Conservation (phyloP, 805 yeast species). For the Ogataea nonfermentans region DNA sequence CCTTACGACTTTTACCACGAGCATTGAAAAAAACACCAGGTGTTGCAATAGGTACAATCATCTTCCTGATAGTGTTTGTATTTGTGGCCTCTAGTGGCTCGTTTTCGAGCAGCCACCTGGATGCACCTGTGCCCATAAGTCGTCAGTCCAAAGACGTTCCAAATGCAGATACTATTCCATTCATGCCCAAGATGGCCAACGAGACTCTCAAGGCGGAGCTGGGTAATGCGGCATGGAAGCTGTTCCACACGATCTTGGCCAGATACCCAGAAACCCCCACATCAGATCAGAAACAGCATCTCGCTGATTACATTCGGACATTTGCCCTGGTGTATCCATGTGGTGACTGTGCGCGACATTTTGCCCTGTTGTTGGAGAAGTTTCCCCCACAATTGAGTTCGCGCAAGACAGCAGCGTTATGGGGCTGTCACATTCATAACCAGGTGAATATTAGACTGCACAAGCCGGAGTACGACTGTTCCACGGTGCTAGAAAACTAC, state of each 20-base stretch:
- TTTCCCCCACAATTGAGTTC: constrained; percentile 83
- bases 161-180: constrained; percentile 30
- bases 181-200: constrained; percentile 95
- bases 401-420: constrained; percentile 78
- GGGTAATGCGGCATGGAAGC: constrained; percentile 89
- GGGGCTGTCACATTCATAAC: constrained; percentile 96
- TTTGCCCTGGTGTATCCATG: constrained; percentile 96
- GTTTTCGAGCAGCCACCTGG: constrained; percentile 19
- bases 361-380: constrained; percentile 61
- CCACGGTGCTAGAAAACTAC: constrained; percentile 80
- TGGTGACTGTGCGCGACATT: constrained; percentile 95
- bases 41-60: constrained; percentile 18
- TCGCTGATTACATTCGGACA: constrained; percentile 60
- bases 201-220: constrained; percentile 65
- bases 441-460: constrained; percentile 71
- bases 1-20: constrained; percentile 11
- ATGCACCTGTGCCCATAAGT: constrained; percentile 24
- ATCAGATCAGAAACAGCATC: constrained; percentile 56
- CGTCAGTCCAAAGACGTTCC: not conserved
- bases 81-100: constrained; percentile 21
- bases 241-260: constrained; percentile 88
- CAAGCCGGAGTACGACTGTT: constrained; percentile 79
- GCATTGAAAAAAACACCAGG: constrained; percentile 18
- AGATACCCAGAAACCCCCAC: constrained; percentile 87
- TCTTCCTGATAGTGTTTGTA: constrained; percentile 19